phyloP scores from a whole-genome alignment of 2,329 filamentous ascomycete species.

The Alternaria hordeiaustralica region DNA sequence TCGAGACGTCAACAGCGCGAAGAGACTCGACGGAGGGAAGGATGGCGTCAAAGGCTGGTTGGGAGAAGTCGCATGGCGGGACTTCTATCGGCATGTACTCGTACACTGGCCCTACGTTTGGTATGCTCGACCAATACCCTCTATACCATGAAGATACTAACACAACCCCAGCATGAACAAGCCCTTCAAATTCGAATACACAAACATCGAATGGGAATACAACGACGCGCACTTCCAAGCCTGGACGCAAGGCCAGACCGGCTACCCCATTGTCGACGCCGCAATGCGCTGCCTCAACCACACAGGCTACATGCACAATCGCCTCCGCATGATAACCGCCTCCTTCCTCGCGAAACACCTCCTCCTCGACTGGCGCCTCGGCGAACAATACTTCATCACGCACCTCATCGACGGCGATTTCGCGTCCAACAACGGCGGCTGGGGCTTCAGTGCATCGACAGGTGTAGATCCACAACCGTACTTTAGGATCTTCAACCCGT shows the following conservation, averaged over 20 bases:
- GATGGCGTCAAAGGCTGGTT: conserved; percentile 57
- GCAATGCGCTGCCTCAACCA: conserved; percentile 59
- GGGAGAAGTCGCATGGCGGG: conserved; percentile 59
- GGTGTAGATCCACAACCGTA: conserved; percentile 89
- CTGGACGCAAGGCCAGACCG: conserved; percentile 63
- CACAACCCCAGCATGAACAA: conserved; percentile 67
- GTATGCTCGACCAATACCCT: conserved; percentile 50
- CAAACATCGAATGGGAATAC: conserved; percentile 79
- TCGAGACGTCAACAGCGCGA: conserved; percentile 53
- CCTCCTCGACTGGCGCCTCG: conserved; percentile 58
- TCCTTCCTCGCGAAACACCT: conserved; percentile 59
- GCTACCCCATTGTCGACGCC: conserved; percentile 58
- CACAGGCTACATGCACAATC: conserved; percentile 62
- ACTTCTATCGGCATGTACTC: conserved; percentile 68
- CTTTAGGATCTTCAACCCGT: conserved; percentile 87
- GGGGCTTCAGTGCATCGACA: conserved; percentile 70
- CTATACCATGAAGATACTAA: neutral
- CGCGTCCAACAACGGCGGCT: conserved; percentile 65
- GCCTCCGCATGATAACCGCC: conserved; percentile 58
- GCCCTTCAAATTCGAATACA: conserved; percentile 82
- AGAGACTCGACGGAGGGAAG: conserved; percentile 59
- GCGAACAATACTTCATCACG: conserved; percentile 60
- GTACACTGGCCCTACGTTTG: conserved; percentile 85
- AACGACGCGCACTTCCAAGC: conserved; percentile 63
- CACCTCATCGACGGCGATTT: conserved; percentile 58